Evolutionary conservation across 441 rosid genomes (phyloP).

Genomic region (Erodium texanum): DNA sequence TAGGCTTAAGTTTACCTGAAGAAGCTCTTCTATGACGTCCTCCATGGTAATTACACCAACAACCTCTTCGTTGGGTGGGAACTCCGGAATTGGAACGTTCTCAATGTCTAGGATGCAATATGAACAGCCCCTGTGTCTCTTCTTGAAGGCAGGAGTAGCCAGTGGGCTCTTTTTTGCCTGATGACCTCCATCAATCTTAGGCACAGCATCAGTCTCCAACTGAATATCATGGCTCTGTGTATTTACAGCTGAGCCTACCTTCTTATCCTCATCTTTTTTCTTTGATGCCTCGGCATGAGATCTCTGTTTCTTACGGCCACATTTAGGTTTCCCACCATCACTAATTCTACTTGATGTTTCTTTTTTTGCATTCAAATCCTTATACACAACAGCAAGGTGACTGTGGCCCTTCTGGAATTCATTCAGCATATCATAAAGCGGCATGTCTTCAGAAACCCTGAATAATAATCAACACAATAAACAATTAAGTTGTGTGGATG

Average conservation of each 20-base stretch:
- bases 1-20: constrained; percentile 49
- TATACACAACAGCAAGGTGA: constrained; percentile 70
- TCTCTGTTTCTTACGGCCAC: neutral
- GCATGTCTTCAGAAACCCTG: constrained; percentile 27
- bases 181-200: constrained; percentile 36
- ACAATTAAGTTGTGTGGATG: neutral
- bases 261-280: constrained; percentile 11
- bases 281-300: neutral
- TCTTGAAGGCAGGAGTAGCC: constrained; percentile 40
- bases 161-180: constrained; percentile 39
- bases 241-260: constrained; percentile 13
- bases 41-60: constrained; percentile 93
- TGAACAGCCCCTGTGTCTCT: constrained; percentile 38
- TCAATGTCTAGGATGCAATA: constrained; percentile 55
- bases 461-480: neutral
- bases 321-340: constrained; percentile 28
- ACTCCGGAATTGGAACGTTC: constrained; percentile 51
- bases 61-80: constrained; percentile 70
- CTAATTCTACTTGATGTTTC: constrained; percentile 22
- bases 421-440: constrained; percentile 64
- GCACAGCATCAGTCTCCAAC: constrained; percentile 30
- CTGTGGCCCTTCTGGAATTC: constrained; percentile 81
- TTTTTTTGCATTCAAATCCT: constrained; percentile 29
- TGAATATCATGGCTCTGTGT: constrained; percentile 26
- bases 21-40: constrained; percentile 94